Base-by-base conservation (phyloP, 108 stramenopile species). In the Skeletonema potamos region DNA sequence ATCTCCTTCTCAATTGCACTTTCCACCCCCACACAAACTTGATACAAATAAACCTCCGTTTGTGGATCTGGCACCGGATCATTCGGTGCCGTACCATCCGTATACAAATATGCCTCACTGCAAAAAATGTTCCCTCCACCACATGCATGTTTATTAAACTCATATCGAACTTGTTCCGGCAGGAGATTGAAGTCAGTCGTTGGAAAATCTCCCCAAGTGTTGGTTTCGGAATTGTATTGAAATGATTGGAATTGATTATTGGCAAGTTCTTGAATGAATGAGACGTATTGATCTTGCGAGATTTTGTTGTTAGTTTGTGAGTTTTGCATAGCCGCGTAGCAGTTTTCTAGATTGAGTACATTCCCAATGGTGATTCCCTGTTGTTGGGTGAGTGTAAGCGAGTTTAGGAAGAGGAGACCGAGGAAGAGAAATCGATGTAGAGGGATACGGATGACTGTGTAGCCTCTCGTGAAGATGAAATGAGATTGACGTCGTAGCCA, bases 61-160 rank as follows among this genome's bases (percentile, higher is more conserved):
- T 66, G 64, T 20, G 65, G 64, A 28, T 64, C 63, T 24, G 61
- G 62, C n/a, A 39, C 37, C 44, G 64, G 56, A 6, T 37, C 54
- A 41, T n/a, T 12, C 10, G 27, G 32, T 15, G 18, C 57, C 1
- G 57, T 61, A 3, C 76, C 76, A 54, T 59, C 17, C 5, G 69
- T 61, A 22, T 64, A 39, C 48, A 77, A 17, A 32, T 70, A 66
- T 4, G 76, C 76, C 44, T 65, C 46, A 0, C 22, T 18, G 54
- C 76, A 77, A 13, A 54, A n/a, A 20, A 77, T 36, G 15, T 64
- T 66, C 1, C 5, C 46, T 26, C 69, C 76, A 28, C 76, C 76
- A 60, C 76, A 77, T 8, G 76, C 76, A 36, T 43, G 29, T 1
- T 26, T 36, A 55, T 70, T 65, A 17, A 77, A 77, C 22, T 74